Evolutionary conservation across 2,329 filamentous ascomycete species (phyloP).

Genomic region (Dactylonectria estremocensis): DNA sequence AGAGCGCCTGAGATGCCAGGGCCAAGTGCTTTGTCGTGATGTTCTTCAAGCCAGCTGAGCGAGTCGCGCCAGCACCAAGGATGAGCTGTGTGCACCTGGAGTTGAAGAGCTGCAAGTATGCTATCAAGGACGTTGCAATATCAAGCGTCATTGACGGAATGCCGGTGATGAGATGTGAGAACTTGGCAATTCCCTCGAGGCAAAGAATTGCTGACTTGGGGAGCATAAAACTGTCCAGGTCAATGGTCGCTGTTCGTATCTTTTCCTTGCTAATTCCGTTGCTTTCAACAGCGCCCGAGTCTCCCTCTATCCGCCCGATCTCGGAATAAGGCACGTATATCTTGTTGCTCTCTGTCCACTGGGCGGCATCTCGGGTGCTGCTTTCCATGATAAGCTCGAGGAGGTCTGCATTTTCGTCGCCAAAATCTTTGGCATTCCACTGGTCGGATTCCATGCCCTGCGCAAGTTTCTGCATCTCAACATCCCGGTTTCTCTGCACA

Average conservation of each 20-base stretch:
- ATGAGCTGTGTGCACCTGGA: slow-evolving; percentile 97
- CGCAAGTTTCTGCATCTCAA: slow-evolving; percentile 81
- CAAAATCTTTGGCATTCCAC: slow-evolving; percentile 85
- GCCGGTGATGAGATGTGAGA: slow-evolving; percentile 85
- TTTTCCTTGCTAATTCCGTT: slow-evolving; percentile 74
- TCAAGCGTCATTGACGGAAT: slow-evolving; percentile 93
- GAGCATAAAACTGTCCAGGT: slow-evolving; percentile 88
- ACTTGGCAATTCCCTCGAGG: slow-evolving; percentile 84
- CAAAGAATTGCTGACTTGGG: slow-evolving; percentile 88
- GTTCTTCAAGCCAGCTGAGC: slow-evolving; percentile 91
- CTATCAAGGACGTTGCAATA: slow-evolving; percentile 82
- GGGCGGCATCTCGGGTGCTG: slow-evolving; percentile 78
- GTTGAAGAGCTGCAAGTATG: slow-evolving; percentile 94
- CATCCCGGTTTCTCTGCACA: slow-evolving; percentile 78
- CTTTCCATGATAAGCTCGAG: slow-evolving; percentile 77
- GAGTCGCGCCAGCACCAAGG: slow-evolving; percentile 91
- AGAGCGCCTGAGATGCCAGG: slow-evolving; percentile 88
- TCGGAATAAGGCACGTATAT: slow-evolving; percentile 69
- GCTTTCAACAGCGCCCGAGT: slow-evolving; percentile 56
- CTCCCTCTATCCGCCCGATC: slow-evolving; percentile 53
- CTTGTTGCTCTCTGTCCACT: slow-evolving; percentile 75
- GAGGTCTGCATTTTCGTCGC: slow-evolving; percentile 71
- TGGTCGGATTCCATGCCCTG: slow-evolving; percentile 85
- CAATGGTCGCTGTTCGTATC: slow-evolving; percentile 81
- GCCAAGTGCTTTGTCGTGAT: slow-evolving; percentile 97